Base-by-base conservation (phyloP, 2,329 filamentous ascomycete genomes). In the Arthrobotrys entomopaga region DNA sequence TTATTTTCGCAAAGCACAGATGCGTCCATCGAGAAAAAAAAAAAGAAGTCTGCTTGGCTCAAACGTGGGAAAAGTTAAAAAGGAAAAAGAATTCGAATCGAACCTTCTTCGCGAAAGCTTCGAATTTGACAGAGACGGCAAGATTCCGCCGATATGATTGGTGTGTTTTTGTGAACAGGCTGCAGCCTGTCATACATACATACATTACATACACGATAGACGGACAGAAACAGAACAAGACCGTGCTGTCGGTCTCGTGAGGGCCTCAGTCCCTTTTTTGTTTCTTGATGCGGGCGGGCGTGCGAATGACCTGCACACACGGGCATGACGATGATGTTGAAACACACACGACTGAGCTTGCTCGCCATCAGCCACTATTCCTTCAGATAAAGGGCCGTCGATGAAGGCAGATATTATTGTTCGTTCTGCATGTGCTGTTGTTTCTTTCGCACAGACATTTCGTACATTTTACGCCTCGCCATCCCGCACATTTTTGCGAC, bases 331-430 rank as follows among this genome's bases (percentile, higher is more conserved):
- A 29, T 24, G 29, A 29, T 24, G 59, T 72, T 65, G 54, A 64
- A 59, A 54, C 52, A 58, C 54, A 46, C 29, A 34, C 29, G 29
- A 34, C 29, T 6, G 29, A 34, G 38, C 59, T 42, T 40, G 8
- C 22, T 29, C 19, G 58, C 65, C 65, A 70, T 70, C 58, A 70
- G 65, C 65, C 65, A 70, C 65, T 64, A 63, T 40, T 19, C 16
- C 63, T 59, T 56, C 65, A 61, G 49, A 38, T 52, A 49, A 38
- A 58, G 53, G 53, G 19, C 65, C 19, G 65, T 61, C 65, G 65
- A 69, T 56, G 50, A 69, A 54, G 29, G 19, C 22, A 19, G 58
- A 22, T 46, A 46, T 46, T 46, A 46, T 10, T 15, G 16, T n/a
- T 46, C 42, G 42, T 29, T 59, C 42, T 38, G 29, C 22, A 15